Conservation (phyloP, 1,284 basidiomycete genomes). For the Ustilago nuda region DNA sequence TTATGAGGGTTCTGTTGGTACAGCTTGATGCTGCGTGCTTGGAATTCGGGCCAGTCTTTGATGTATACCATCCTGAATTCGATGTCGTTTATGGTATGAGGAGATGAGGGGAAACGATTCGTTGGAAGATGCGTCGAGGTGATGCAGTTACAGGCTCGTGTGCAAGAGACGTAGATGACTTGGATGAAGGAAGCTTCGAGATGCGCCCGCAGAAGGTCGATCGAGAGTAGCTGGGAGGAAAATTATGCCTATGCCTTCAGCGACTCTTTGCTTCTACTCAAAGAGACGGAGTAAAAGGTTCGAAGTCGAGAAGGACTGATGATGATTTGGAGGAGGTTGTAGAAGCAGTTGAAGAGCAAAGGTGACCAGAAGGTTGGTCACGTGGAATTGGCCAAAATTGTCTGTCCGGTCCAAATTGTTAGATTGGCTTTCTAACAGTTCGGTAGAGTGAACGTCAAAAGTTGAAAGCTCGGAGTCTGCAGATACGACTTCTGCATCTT, state of each 20-base stretch:
- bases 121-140: background rate
- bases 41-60: constrained; percentile 60
- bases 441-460: no score
- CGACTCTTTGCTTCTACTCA: no score
- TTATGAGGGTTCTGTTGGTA: constrained; percentile 47
- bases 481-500: no score
- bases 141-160: background rate
- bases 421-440: no score
- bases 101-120: background rate
- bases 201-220: background rate
- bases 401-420: no score
- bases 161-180: background rate
- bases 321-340: no score
- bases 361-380: background rate
- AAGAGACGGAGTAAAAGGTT: no score
- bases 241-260: background rate
- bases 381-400: background rate
- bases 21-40: constrained; percentile 54
- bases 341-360: background rate
- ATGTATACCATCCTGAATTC: constrained; percentile 57
- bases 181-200: background rate
- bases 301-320: no score
- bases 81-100: background rate
- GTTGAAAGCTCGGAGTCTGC: no score
- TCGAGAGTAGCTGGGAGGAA: background rate